These are phyloP conservation scores for Exophiala oligosperma DNA, from an alignment of 2,329 filamentous ascomycete species.

Conservation along the genomic window DNA sequence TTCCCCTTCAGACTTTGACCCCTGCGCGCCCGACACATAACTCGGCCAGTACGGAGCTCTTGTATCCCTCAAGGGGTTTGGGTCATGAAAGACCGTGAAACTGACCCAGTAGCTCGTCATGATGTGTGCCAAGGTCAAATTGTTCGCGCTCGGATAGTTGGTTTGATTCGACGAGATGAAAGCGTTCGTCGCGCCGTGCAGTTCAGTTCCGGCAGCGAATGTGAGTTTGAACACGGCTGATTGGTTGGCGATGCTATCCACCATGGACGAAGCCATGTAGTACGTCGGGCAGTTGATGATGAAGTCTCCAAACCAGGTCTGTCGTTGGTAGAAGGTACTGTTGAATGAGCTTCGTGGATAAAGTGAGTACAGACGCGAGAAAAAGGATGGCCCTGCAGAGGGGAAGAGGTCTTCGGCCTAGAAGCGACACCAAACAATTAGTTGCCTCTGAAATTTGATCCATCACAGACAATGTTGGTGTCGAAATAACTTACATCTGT, in stretches of 20 bases:
- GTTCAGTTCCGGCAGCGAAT: conserved; percentile 37
- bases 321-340: conserved; percentile 36
- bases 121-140: conserved; percentile 35
- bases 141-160: conserved; percentile 27
- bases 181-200: conserved; percentile 34
- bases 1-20: not conserved
- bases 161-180: conserved; percentile 28
- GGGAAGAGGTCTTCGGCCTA: conserved; percentile 34
- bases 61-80: conserved; percentile 30
- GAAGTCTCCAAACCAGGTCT: conserved; percentile 44
- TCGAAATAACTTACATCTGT: conserved; percentile 25
- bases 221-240: conserved; percentile 32
- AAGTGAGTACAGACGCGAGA: conserved; percentile 43
- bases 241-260: conserved; percentile 19
- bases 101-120: conserved; percentile 37
- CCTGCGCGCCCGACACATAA: conserved; percentile 1
- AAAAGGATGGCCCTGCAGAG: conserved; percentile 37
- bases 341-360: conserved; percentile 35
- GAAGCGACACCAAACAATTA: not conserved
- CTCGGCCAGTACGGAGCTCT: conserved; percentile 18
- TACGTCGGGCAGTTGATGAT: conserved; percentile 40
- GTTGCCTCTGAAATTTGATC: no score
- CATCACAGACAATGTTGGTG: no score
- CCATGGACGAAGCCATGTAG: conserved; percentile 17
- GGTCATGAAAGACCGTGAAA: conserved; percentile 37